Evolutionary conservation across 2,329 filamentous ascomycete species (phyloP), one percentile per base, ranked within the genome.

Genomic region (Calonectria hongkongensis): DNA sequence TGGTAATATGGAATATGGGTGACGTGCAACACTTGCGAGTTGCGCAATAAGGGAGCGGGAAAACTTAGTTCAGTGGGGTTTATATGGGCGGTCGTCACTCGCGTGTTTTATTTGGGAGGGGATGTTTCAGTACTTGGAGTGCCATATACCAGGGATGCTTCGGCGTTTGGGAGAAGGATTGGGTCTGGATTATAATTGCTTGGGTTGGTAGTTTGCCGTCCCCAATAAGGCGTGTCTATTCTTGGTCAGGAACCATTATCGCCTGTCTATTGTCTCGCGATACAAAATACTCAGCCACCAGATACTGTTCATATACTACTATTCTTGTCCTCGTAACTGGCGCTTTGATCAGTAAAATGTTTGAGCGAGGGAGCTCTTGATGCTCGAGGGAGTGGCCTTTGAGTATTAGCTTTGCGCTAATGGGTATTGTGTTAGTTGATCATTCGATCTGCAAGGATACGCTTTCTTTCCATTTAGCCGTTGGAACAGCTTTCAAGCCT

Each of bases 1-100:
- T 91, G 89, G 89, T 91, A 77, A 84, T 60, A 41, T 27, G 33
- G 41, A 48, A 13, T 15, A 25, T 21, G 21, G 21, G 50, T 13
- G 58, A 43, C 58, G 41, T 15, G 47, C 25, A 70, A n/a, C 69
- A 25, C 41, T 51, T 60, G 18, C 28, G 33, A n/a, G 25, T 18
- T 28, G 48, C 41, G 47, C 27, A 66, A 39, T 54, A 21, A 43
- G 66, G 27, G 43, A 28, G 33, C 10, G 58, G 6, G 10, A 50
- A 45, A 33, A 4, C 30, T 39, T 48, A 25, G 48, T 30, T 72
- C 30, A 30, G 51, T 56, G 63, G 60, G 39, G 56, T 39, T 60
- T 41, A 58, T 43, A 45, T 43, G 47, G 63, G 67, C 47, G 36
- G 47, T 30, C 66, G 56, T 66, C 51, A 58, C 25, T 47, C 43